Base-by-base conservation (phyloP, 371 early-diverging fungal species). In the Apophysomyces ossiformis region DNA sequence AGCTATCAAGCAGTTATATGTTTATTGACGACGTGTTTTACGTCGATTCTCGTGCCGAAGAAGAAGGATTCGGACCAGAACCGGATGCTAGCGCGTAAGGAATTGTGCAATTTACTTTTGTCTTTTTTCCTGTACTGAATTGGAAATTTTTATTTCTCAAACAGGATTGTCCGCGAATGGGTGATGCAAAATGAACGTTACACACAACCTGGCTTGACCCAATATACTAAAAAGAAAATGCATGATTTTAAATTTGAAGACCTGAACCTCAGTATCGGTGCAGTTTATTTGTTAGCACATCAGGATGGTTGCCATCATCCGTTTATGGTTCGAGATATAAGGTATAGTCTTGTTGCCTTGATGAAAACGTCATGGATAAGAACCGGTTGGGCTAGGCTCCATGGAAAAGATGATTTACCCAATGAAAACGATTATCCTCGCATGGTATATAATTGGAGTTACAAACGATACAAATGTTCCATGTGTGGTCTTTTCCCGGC, bases 221-320 rank as follows among this genome's bases (percentile, higher is more conserved):
- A 60, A 4, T 76, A 64, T 39, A 69, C 44, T 47, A 83, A 61
- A 47, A 68, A 59, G 46, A 56, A 32, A 12, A 90, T 90, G 91
- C 72, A 82, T 47, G 77, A 81, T 13, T 72, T 79, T 3, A 64
- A 66, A 26, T 86, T 93, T 50, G 72, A 78, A 44, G 85, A 89
- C 44, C 71, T 92, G 7, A 60, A 81, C 1, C 67, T 93, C 32
- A 70, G 83, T 6, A 60, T 91, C 12, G 78, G 86, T 61, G 77
- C 84, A 47, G 90, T 92, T 4, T 92, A 90, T 64, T 70, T 82
- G 7, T 89, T 92, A 59, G 73, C 84, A 2, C 94, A 93, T 69
- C 90, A 91, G 67, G 88, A 89, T 35, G 74, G 80, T 50, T 94
- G 94, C 64, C 88, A 93, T 61, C 93, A 94, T 64, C 71, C 90